phyloP scores from a whole-genome alignment of 345 rosid genomes.

The Euphorbia tirucalli region DNA sequence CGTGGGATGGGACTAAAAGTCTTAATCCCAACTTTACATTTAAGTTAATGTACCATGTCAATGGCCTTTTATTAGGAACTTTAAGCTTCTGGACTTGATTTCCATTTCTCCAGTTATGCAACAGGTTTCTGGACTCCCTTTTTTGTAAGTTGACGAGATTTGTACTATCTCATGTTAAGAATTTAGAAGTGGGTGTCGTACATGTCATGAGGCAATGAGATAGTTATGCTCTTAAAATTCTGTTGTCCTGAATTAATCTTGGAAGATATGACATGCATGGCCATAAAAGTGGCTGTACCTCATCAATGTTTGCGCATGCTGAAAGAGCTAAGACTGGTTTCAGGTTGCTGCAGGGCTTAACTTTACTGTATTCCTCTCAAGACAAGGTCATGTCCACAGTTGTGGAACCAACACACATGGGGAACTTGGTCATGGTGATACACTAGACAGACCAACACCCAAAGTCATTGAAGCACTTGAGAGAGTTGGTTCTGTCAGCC shows the following conservation, averaged over 20 bases:
- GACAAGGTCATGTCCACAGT: constrained; percentile 67
- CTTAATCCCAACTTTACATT: too few relatives aligned
- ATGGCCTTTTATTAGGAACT: too few relatives aligned
- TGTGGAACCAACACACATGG: constrained; percentile 84
- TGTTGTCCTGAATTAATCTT: not conserved
- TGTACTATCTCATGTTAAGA: too few relatives aligned
- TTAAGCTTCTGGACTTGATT: too few relatives aligned
- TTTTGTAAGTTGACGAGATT: too few relatives aligned
- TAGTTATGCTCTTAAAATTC: not conserved
- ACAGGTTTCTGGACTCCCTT: too few relatives aligned
- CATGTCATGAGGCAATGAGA: not conserved
- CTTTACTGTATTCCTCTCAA: constrained; percentile 82
- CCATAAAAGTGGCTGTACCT: not conserved
- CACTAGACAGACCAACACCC: constrained; percentile 72
- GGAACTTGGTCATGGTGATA: constrained; percentile 93
- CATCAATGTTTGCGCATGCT: not conserved
- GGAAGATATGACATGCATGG: not conserved
- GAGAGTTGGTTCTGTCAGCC: constrained; percentile 61
- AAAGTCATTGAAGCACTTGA: constrained; percentile 53
- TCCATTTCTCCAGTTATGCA: too few relatives aligned
- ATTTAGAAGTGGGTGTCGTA: not conserved
- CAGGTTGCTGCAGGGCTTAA: constrained; percentile 94
- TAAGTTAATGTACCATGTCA: too few relatives aligned
- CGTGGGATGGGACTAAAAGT: too few relatives aligned
- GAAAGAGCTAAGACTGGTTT: constrained; percentile 22